Evolutionary conservation across 176 grass and related monocot genomes (phyloP), one percentile per base, ranked within the genome.

Genomic region (Carex myosuroides): DNA sequence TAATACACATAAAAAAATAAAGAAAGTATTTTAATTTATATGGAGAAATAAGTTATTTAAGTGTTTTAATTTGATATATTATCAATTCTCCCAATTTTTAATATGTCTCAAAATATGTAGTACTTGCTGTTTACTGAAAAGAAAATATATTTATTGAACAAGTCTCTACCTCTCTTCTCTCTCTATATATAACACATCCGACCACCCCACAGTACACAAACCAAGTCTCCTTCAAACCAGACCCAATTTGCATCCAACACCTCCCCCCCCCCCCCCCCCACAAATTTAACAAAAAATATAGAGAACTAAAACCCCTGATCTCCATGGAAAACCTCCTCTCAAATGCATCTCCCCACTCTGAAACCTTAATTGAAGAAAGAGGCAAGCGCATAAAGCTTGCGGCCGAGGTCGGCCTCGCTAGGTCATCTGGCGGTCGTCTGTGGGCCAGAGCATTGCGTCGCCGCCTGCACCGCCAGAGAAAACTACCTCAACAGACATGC

Each of bases 371-470:
- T 9, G 81, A 83, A 83, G 93, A 96, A 86, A 77, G 94, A 67
- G 86, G 89, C 2, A 68, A 72, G 64, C 85, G 89, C 12, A 93
- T 97, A 84, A 97, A 91, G 88, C 66, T 70, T 10, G 93, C 93
- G 1, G 93, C 85, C 13, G 93, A 95, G 56, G 41, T 95, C 29
- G 90, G 89, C 8, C 88, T 95, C 6, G 93, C 83, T 16, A 84
- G 87, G 20, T 90, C 91, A 35, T 92, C 91, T 6, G 84, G 62
- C 1, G 84, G 89, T 29, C 83, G 85, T 35, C 85, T 85, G n/a
- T 91, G 91, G 89, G 81, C 85, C 77, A 81, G 91, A 79, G 85
- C 89, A 60, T 89, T 92, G 65, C 85, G 87, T 14, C 80, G 76
- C 9, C 84, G 69, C 63, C 48, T 79, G 35, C 60, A 83, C 39